Evolutionary conservation across 768 basidiomycete genomes (phyloP).

Genomic region (Lyophyllum decastes): DNA sequence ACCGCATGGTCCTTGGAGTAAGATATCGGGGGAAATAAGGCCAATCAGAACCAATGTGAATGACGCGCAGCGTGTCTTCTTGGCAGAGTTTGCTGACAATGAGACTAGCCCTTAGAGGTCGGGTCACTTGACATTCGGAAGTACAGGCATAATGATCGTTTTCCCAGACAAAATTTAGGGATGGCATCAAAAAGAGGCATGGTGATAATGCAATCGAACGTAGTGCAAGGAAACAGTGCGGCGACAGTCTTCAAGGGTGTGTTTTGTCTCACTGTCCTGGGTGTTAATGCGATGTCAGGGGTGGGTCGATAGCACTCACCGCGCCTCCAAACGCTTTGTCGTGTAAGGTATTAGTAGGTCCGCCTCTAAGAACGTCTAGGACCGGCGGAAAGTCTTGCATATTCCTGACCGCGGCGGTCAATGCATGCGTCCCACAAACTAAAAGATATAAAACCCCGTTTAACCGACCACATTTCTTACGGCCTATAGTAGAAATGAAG

Average conservation of each 20-base stretch:
- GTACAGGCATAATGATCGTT: no score
- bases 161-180: no score
- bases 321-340: not conserved
- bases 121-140: no score
- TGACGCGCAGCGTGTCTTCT: no score
- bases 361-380: conserved; percentile 30
- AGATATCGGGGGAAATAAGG: no score
- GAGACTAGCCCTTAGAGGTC: no score
- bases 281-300: not conserved
- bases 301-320: not conserved
- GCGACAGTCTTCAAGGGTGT: not conserved
- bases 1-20: no score
- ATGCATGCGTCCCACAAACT: conserved; percentile 52
- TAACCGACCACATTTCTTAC: not conserved
- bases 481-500: not conserved
- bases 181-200: no score
- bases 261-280: not conserved
- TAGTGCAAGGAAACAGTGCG: not conserved
- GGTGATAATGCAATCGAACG: no score
- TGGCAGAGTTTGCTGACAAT: no score
- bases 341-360: not conserved
- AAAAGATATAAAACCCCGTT: not conserved
- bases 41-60: no score
- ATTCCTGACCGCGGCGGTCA: conserved; percentile 41
- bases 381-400: conserved; percentile 37